Evolutionary conservation across 2,329 filamentous ascomycete species (phyloP).

Genomic region (Rutstroemia sp.): DNA sequence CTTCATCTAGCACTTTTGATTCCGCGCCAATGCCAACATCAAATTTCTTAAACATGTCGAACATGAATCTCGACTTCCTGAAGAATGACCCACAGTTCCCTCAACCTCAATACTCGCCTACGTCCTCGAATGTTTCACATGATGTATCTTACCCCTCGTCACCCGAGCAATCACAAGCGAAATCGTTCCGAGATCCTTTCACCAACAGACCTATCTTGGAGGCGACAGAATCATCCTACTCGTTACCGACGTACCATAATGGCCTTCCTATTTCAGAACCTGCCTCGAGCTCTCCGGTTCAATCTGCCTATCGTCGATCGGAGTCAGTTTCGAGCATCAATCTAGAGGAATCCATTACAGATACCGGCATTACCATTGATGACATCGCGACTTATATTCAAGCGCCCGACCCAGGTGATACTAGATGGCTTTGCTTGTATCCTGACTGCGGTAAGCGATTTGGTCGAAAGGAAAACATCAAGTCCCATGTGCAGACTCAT

Average conservation of each 20-base stretch:
- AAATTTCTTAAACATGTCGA: constrained; percentile 47
- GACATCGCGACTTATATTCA: constrained; percentile 72
- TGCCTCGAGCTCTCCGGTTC: constrained; percentile 14
- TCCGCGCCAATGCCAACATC: constrained; percentile 47
- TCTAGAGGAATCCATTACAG: constrained; percentile 57
- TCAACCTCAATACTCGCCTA: constrained; percentile 22
- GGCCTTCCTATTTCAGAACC: constrained; percentile 13
- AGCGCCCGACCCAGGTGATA: constrained; percentile 63
- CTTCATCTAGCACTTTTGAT: constrained; percentile 38
- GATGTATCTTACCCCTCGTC: constrained; percentile 44
- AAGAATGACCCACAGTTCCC: constrained; percentile 24
- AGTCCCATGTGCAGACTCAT: constrained; percentile 96
- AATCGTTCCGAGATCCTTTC: constrained; percentile 37
- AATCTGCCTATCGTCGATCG: constrained; percentile 44
- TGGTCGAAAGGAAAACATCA: constrained; percentile 97
- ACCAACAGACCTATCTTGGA: constrained; percentile 38
- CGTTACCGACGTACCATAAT: constrained; percentile 12
- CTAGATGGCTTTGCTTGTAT: constrained; percentile 72
- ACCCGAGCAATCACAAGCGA: constrained; percentile 42
- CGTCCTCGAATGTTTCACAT: constrained; percentile 33
- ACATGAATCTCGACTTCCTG: constrained; percentile 39
- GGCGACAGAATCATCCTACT: constrained; percentile 15
- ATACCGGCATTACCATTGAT: constrained; percentile 81
- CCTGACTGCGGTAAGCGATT: constrained; percentile 81
- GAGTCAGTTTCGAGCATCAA: constrained; percentile 54